A percentile compares a stretch with the other conserved stretches of the same genome.
Conservation (phyloP, 257 asterid species). For the Fraxinus pennsylvanica region DNA sequence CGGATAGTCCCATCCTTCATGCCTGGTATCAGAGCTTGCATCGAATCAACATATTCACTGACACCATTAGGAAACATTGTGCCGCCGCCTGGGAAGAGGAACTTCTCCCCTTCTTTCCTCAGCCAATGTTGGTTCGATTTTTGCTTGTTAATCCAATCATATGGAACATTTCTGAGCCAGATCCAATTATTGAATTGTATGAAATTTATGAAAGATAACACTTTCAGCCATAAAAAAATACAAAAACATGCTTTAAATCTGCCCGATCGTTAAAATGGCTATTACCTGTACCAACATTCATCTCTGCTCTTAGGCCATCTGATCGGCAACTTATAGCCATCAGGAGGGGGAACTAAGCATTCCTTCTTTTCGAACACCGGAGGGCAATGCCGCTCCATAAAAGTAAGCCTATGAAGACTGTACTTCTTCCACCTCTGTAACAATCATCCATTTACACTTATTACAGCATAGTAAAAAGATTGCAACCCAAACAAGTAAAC, state of each 20-base stretch:
- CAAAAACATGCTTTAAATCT: neutral
- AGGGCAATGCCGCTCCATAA: conserved; percentile 89
- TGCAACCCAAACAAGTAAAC: neutral
- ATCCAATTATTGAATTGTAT: neutral
- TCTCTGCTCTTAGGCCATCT: conserved; percentile 85
- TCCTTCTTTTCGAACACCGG: conserved; percentile 71
- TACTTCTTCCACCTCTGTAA: conserved; percentile 76
- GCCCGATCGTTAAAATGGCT: neutral
- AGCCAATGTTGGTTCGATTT: conserved; percentile 40
- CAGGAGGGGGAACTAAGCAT: conserved; percentile 82
- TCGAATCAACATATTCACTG: conserved; percentile 31
- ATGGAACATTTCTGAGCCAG: conserved; percentile 37
- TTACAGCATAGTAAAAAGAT: neutral
- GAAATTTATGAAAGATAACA: neutral
- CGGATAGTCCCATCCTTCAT: conserved; percentile 37
- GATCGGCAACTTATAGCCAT: conserved; percentile 70
- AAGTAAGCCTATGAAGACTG: conserved; percentile 58
- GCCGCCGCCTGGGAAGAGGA: conserved; percentile 38
- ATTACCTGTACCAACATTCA: conserved; percentile 89
- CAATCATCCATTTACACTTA: neutral
- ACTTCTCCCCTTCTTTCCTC: conserved; percentile 37
- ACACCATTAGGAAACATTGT: conserved; percentile 39
- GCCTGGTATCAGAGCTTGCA: conserved; percentile 32
- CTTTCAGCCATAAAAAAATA: neutral
- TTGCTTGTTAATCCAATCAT: conserved; percentile 38